phyloP scores from a whole-genome alignment of 345 rosid genomes.

The Eucalyptus erythrocorys region DNA sequence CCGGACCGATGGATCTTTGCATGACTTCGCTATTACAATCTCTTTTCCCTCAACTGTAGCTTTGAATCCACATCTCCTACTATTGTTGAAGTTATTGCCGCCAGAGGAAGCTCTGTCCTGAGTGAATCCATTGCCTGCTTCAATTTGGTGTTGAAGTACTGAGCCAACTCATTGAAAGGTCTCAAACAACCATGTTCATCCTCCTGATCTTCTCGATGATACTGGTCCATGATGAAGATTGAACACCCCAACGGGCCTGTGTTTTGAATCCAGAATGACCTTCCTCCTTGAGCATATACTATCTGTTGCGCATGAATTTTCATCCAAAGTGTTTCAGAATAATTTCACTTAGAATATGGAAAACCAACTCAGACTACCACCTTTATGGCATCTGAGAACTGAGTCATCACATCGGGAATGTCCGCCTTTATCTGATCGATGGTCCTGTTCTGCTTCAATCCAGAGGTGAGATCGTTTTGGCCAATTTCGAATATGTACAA shows the following conservation, averaged over 20 bases:
- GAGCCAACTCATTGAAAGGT: constrained; percentile 54
- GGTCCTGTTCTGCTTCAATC: constrained; percentile 51
- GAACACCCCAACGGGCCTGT: constrained; percentile 72
- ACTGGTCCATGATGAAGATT: constrained; percentile 38
- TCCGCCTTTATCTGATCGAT: constrained; percentile 37
- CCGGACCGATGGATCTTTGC: constrained; percentile 30
- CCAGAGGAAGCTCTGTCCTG: constrained; percentile 38
- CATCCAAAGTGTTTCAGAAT: background rate
- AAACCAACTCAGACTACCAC: background rate
- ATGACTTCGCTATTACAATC: constrained; percentile 29
- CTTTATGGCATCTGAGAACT: constrained; percentile 19
- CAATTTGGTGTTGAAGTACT: constrained; percentile 27
- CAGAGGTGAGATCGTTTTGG: constrained; percentile 59
- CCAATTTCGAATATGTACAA: constrained; percentile 58
- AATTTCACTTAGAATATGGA: background rate
- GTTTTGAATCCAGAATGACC: constrained; percentile 72
- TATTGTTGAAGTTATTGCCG: constrained; percentile 36
- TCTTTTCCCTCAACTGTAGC: constrained; percentile 28
- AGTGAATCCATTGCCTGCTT: constrained; percentile 19
- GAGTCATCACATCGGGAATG: constrained; percentile 37
- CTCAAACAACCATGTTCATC: constrained; percentile 50
- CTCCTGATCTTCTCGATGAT: constrained; percentile 18
- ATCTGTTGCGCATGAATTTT: constrained; percentile 9
- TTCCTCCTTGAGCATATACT: constrained; percentile 49
- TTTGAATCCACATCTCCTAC: constrained; percentile 40